Percentiles rank a stretch among this genome's conserved stretches.
Conservation (phyloP, 1,139 yeast species). For the Yamadazyma mexicana region DNA sequence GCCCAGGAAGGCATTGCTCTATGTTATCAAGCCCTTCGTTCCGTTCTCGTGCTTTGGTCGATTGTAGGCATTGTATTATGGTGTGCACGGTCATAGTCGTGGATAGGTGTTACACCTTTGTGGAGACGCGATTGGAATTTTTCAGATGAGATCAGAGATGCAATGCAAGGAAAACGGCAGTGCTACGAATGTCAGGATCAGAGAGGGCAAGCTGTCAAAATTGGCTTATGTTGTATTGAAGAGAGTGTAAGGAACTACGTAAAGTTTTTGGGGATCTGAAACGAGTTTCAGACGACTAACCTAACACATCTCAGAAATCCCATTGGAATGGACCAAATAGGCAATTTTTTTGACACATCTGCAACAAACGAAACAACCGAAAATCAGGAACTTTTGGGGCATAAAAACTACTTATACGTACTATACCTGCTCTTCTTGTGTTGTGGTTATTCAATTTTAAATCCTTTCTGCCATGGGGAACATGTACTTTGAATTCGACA, state of each 20-base stretch:
- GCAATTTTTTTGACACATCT: constrained; percentile 6
- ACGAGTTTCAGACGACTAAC: too few relatives aligned
- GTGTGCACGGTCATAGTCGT: constrained; percentile 2
- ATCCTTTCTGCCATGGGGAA: not conserved
- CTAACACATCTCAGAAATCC: too few relatives aligned
- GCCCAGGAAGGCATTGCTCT: constrained; percentile 8
- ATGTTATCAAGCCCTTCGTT: constrained; percentile 14
- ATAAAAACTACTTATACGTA: not conserved
- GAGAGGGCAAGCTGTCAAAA: too few relatives aligned
- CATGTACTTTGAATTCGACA: constrained; percentile 8
- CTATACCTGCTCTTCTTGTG: too few relatives aligned
- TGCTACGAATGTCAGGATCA: too few relatives aligned
- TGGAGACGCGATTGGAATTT: not conserved
- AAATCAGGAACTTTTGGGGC: not conserved
- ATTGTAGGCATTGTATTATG: constrained; percentile 4
- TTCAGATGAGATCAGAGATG: not conserved
- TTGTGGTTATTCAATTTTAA: too few relatives aligned
- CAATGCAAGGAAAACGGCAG: too few relatives aligned
- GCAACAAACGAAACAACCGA: not conserved
- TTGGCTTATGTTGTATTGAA: too few relatives aligned
- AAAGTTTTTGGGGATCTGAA: too few relatives aligned
- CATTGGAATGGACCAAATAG: constrained; percentile 9
- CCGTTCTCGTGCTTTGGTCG: constrained; percentile 13
- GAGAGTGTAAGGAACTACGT: too few relatives aligned
- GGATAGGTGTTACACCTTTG: not conserved